phyloP scores from a whole-genome alignment of 306 rosid genomes.

The Cucurbita ficifolia region DNA sequence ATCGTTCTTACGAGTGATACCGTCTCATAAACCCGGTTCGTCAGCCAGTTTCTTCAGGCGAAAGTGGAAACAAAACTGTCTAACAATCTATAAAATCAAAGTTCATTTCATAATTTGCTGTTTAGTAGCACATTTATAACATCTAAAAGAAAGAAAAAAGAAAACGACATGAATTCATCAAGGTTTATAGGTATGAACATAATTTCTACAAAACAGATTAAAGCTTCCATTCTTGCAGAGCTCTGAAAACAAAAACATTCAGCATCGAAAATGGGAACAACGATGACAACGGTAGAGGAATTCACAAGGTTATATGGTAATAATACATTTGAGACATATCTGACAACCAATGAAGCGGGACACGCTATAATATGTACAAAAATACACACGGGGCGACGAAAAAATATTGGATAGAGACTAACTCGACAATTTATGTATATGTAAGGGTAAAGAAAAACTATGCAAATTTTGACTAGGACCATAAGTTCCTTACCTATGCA shows the following conservation, averaged over 20 bases:
- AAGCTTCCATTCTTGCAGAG: not conserved
- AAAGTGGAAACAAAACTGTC: not conserved
- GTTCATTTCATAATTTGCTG: too few species aligned
- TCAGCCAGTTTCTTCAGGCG: not conserved
- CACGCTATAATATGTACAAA: conserved; percentile 6
- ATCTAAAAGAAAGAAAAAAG: not conserved
- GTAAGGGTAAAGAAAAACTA: not conserved
- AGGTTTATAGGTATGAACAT: not conserved
- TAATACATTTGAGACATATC: not conserved
- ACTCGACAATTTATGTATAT: not conserved
- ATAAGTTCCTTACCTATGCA: not conserved
- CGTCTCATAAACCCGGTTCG: not conserved
- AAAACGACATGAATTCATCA: not conserved
- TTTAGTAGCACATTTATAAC: too few species aligned
- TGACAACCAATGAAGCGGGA: not conserved
- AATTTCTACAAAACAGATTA: not conserved
- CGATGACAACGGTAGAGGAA: not conserved
- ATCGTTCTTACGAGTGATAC: not conserved
- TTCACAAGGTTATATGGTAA: not conserved
- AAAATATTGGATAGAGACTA: not conserved
- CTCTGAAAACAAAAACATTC: not conserved
- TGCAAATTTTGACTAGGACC: conserved; percentile 1
- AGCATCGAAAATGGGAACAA: not conserved
- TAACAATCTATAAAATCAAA: not conserved
- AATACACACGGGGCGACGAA: not conserved